phyloP scores from a whole-genome alignment of 2,329 filamentous ascomycete species.

The Pseudogymnoascus sp. region DNA sequence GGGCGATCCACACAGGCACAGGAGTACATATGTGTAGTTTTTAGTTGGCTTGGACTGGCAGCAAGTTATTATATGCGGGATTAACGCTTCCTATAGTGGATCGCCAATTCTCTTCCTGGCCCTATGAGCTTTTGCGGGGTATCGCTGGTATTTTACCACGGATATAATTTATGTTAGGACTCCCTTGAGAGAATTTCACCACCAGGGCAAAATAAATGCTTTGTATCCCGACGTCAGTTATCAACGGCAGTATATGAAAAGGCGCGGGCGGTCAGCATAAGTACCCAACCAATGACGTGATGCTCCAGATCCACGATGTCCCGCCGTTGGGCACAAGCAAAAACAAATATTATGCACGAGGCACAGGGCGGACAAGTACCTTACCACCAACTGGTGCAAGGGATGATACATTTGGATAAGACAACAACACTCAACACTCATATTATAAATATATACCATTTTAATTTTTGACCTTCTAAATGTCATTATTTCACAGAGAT shows the following conservation, averaged over 20 bases:
- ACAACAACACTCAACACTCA: slow-evolving; percentile 2
- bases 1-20: slow-evolving; percentile 1
- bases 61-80: not conserved
- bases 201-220: not conserved
- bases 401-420: not conserved
- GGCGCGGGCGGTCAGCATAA: not conserved
- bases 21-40: not conserved
- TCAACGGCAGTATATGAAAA: not conserved
- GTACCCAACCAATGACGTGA: slow-evolving; percentile 7
- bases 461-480: not conserved
- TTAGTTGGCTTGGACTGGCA: not conserved
- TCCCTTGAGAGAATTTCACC: not conserved
- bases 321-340: slow-evolving; percentile 6
- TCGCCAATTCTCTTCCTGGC: not conserved
- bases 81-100: not conserved
- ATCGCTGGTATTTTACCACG: not conserved
- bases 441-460: not conserved
- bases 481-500: not conserved
- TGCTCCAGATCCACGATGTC: slow-evolving; percentile 4
- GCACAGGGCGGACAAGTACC: slow-evolving; percentile 1
- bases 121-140: not conserved
- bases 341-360: not conserved
- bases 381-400: not conserved
- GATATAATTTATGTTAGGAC: not conserved
- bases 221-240: not conserved